phyloP scores from a whole-genome alignment of 2,329 filamentous ascomycete species.

The Nemania bipapillata region DNA sequence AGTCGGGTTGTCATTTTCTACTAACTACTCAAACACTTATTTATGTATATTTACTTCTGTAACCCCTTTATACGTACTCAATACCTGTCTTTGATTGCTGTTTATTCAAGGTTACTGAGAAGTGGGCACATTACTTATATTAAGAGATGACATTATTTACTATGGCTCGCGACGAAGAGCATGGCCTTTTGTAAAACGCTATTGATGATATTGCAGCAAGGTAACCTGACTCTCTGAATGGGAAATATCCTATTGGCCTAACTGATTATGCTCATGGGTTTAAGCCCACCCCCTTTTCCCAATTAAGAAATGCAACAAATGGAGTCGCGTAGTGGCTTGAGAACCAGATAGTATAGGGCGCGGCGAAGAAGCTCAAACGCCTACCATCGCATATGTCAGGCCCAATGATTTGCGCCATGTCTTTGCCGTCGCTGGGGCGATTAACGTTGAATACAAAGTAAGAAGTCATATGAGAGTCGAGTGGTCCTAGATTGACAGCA shows the following conservation, averaged over 20 bases:
- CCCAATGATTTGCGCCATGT: slow-evolving; percentile 27
- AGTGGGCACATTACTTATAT: no score
- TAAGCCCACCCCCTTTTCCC: slow-evolving; percentile 23
- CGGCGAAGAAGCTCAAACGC: slow-evolving; percentile 14
- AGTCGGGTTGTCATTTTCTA: no score
- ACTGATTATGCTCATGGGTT: slow-evolving; percentile 27
- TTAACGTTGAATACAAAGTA: slow-evolving; percentile 23
- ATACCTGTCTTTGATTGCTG: no score
- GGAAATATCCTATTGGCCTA: slow-evolving; percentile 28
- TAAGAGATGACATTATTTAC: no score
- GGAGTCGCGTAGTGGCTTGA: slow-evolving; percentile 33
- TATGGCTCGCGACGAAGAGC: slow-evolving; percentile 3
- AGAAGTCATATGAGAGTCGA: neutral
- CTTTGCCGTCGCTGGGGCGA: slow-evolving; percentile 21
- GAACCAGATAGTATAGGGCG: slow-evolving; percentile 25
- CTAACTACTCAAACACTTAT: no score
- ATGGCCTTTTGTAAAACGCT: slow-evolving; percentile 22
- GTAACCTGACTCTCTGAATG: slow-evolving; percentile 30
- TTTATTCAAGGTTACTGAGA: no score
- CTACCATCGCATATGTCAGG: slow-evolving; percentile 18
- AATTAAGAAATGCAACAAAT: slow-evolving; percentile 32
- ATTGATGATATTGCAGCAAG: slow-evolving; percentile 29
- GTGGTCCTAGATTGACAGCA: neutral
- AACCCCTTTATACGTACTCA: no score
- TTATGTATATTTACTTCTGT: no score